A percentile compares a stretch with the other conserved stretches of the same genome.
These are phyloP conservation scores for Phaseolus lunatus DNA, from an alignment of 306 rosid genomes.

Conservation along the genomic window DNA sequence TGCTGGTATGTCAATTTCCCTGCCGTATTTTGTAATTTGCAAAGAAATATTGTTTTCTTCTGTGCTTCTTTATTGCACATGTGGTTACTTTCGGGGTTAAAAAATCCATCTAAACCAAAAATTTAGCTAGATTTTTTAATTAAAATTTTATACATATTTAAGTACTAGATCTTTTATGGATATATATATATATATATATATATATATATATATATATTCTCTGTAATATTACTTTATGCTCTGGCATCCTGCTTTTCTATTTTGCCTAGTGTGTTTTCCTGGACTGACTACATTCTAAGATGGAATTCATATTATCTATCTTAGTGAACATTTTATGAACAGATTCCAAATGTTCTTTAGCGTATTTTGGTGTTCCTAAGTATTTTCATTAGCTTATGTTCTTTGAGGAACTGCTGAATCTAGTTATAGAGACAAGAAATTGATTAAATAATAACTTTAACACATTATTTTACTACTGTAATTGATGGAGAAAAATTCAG, in stretches of 20 bases:
- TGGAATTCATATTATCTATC: not conserved
- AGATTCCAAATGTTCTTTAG: not conserved
- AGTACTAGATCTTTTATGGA: not conserved
- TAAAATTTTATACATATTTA: not conserved
- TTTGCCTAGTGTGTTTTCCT: constrained; percentile 9
- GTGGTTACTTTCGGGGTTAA: not conserved
- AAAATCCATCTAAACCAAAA: constrained; percentile 5
- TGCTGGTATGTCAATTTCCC: constrained; percentile 70
- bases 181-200: no score
- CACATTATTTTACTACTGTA: not conserved
- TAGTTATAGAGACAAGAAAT: not conserved
- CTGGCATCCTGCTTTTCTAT: not conserved
- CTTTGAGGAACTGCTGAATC: constrained; percentile 23
- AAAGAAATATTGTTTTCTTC: not conserved
- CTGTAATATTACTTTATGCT: constrained; percentile 2
- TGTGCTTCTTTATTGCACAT: not conserved
- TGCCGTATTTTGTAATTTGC: constrained; percentile 33
- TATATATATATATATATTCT: not conserved
- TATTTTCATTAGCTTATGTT: constrained; percentile 4
- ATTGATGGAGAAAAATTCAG: not conserved
- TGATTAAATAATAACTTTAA: not conserved
- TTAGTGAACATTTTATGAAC: not conserved
- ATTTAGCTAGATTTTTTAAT: not conserved
- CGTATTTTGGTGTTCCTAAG: constrained; percentile 8
- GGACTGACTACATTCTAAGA: not conserved